Evolutionary conservation across 208 protist genomes (phyloP), one percentile per base, ranked within the genome.

Genomic region (Leptomonas pyrrhocoris): DNA sequence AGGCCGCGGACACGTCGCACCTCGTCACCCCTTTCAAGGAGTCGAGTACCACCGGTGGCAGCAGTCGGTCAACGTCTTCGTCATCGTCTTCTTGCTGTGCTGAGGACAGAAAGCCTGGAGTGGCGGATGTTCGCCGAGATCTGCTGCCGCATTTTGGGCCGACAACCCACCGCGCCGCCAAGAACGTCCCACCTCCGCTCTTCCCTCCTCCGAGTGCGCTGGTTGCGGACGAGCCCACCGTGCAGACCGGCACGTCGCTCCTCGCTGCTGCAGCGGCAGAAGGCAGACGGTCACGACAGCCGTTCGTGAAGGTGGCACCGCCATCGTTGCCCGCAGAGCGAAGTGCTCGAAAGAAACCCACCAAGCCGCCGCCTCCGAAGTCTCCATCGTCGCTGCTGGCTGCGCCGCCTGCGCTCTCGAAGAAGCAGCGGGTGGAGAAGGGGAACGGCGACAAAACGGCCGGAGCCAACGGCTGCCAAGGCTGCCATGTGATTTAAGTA

Each of bases 1-100:
- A 84, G 66, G 63, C 74, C 16, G 36, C 49, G 11, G 79, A 84
- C 63, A 65, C 56, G 4, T 50, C 64, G 18, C 63, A 69, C 23
- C 27, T 86, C 16, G 68, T 61, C 18, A 74, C 68, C 13, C 77
- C 82, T 2, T 85, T 81, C 31, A 58, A 69, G 36, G 73, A 82
- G 40, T 65, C 58, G 18, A 64, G 48, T 48, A 57, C 48, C 34
- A 16, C 30, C 2, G 28, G n/a, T n/a, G 49, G 48, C 61, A 57
- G 49, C 21, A 55, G 34, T 34, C 49, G 48, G 11, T 30, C 25
- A 18, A 36, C 48, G 11, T 46, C 61, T 48, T 40, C 28, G 13
- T 15, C 30, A 40, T 57, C 28, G 28, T 40, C 25, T 40, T 8
- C 23, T 30, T 6, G 56, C 38, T 49, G 25, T 11, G 56, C 5